Evolutionary conservation across 768 basidiomycete genomes (phyloP).

Genomic region (Coprinopsis sp.): DNA sequence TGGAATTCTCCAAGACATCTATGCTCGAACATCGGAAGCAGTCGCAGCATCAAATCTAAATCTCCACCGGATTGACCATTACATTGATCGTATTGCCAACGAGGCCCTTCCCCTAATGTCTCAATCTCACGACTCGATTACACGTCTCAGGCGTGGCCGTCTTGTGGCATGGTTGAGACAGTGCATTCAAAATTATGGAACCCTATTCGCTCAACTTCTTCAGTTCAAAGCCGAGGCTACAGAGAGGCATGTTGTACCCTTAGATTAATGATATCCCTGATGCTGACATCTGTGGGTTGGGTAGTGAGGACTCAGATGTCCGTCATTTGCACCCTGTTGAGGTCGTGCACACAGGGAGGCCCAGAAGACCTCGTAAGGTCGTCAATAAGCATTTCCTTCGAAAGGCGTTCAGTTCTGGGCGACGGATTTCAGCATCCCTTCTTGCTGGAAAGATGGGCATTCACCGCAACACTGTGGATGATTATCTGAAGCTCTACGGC

Average conservation of each 20-base stretch:
- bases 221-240: background rate
- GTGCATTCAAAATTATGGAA: background rate
- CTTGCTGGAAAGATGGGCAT: slow-evolving; percentile 7
- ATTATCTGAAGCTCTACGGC: background rate
- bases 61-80: background rate
- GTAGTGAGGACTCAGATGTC: background rate
- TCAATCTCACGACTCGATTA: too few relatives aligned
- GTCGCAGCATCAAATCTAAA: background rate
- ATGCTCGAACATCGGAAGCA: background rate
- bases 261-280: background rate
- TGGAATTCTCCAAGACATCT: background rate
- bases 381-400: slow-evolving; percentile 7
- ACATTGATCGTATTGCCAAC: background rate
- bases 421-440: slow-evolving; percentile 11
- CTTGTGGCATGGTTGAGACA: background rate
- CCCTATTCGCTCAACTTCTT: background rate
- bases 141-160: background rate
- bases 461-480: slow-evolving; percentile 1
- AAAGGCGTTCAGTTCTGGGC: slow-evolving; percentile 7
- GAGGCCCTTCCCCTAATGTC: background rate
- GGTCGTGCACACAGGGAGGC: slow-evolving; percentile 6
- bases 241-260: background rate
- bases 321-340: background rate
- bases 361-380: slow-evolving; percentile 12
- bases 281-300: background rate